Conservation (phyloP, 2,329 filamentous ascomycete species). For the Scytalidium lignicola region DNA sequence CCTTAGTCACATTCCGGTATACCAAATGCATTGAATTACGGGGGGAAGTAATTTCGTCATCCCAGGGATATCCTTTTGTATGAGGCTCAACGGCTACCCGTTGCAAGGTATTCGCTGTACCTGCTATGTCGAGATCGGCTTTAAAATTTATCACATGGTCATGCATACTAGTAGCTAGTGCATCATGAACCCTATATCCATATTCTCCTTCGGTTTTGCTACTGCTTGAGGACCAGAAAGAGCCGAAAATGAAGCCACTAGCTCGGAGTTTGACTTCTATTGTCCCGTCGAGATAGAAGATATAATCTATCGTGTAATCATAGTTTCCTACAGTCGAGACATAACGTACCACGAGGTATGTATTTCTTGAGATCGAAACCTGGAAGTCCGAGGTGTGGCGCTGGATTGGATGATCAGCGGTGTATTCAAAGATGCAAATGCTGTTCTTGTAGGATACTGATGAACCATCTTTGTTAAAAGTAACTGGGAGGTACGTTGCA, state of each 20-base stretch:
- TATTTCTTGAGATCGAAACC: slow-evolving; percentile 20
- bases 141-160: slow-evolving; percentile 53
- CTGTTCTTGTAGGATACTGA: slow-evolving; percentile 30
- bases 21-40: slow-evolving; percentile 48
- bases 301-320: slow-evolving; percentile 36
- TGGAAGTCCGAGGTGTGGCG: slow-evolving; percentile 29
- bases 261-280: slow-evolving; percentile 40
- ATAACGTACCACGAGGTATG: slow-evolving; percentile 31
- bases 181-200: slow-evolving; percentile 19
- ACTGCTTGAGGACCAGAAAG: slow-evolving; percentile 29
- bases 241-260: slow-evolving; percentile 47
- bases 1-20: slow-evolving; percentile 32
- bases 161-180: slow-evolving; percentile 34
- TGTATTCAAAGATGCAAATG: slow-evolving; percentile 40
- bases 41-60: slow-evolving; percentile 30
- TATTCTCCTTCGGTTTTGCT: slow-evolving; percentile 18
- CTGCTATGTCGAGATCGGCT: slow-evolving; percentile 47
- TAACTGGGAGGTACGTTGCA: slow-evolving; percentile 22
- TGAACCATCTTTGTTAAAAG: slow-evolving; percentile 14
- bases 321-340: slow-evolving; percentile 38
- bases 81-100: slow-evolving; percentile 22
- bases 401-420: slow-evolving; percentile 31
- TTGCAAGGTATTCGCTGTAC: slow-evolving; percentile 39
- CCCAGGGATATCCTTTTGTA: slow-evolving; percentile 41
- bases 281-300: slow-evolving; percentile 35